phyloP scores from a whole-genome alignment of 2,329 filamentous ascomycete genomes.

The Ceratocystis colombiana region DNA sequence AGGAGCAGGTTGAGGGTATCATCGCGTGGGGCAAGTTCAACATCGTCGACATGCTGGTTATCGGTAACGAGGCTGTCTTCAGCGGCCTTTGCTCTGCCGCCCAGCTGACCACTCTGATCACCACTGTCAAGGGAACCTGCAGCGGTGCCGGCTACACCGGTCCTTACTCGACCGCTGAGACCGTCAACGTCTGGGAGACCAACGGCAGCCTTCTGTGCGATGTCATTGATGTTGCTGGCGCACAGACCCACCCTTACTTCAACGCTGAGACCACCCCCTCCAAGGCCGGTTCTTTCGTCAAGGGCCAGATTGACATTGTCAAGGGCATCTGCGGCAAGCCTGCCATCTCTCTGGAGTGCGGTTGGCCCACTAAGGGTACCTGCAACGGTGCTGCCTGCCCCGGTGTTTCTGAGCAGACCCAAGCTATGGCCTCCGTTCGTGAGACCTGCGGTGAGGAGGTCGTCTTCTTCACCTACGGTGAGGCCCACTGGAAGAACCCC shows the following conservation, averaged over 20 bases:
- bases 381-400: slow-evolving; percentile 66
- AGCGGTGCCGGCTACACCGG: slow-evolving; percentile 56
- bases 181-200: slow-evolving; percentile 66
- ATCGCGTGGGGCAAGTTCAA: slow-evolving; percentile 63
- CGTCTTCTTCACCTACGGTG: slow-evolving; percentile 70
- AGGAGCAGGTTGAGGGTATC: slow-evolving; percentile 65
- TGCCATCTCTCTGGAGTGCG: slow-evolving; percentile 77
- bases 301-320: slow-evolving; percentile 61
- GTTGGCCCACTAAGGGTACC: slow-evolving; percentile 66
- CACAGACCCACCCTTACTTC: slow-evolving; percentile 94
- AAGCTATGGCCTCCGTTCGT: slow-evolving; percentile 63
- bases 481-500: slow-evolving; percentile 73
- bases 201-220: slow-evolving; percentile 53
- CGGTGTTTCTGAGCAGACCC: slow-evolving; percentile 54
- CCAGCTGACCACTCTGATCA: slow-evolving; percentile 62
- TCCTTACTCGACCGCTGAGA: slow-evolving; percentile 74
- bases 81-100: slow-evolving; percentile 54
- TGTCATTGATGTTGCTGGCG: slow-evolving; percentile 66
- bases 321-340: slow-evolving; percentile 61
- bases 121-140: slow-evolving; percentile 54
- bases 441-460: slow-evolving; percentile 54
- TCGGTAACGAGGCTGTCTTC: slow-evolving; percentile 87
- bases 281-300: slow-evolving; percentile 66
- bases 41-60: slow-evolving; percentile 66
- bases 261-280: slow-evolving; percentile 55